A percentile compares a stretch with the other conserved stretches of the same genome.
phyloP scores from a whole-genome alignment of 805 yeast species.

The Grigorovia transvaalensis region DNA sequence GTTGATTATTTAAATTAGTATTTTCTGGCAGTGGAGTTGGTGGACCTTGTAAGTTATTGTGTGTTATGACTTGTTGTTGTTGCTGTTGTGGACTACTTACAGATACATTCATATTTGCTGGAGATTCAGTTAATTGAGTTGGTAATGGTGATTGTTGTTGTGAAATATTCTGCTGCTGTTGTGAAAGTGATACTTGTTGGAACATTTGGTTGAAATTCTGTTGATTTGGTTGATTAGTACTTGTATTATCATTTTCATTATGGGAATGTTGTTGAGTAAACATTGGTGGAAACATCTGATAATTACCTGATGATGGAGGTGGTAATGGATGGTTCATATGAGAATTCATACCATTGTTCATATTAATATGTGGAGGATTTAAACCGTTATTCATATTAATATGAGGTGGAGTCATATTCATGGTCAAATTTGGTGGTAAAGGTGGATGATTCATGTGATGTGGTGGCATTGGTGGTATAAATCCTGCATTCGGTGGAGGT shows the following conservation, averaged over 20 bases:
- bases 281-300: not conserved
- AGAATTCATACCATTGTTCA: not conserved
- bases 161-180: not conserved
- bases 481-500: conserved; percentile 5
- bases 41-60: conserved; percentile 1
- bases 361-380: not conserved
- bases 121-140: not conserved
- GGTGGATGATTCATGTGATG: conserved; percentile 5
- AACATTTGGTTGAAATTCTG: not conserved
- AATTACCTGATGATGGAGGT: not conserved
- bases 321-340: not conserved
- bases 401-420: conserved; percentile 7
- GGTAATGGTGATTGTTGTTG: not conserved
- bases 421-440: conserved; percentile 10
- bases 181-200: not conserved
- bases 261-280: conserved; percentile 10
- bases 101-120: not conserved
- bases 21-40: not conserved
- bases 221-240: not conserved
- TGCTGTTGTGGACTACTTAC: not conserved
- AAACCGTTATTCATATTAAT: not conserved
- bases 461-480: conserved; percentile 10
- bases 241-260: not conserved
- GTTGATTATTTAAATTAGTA: not conserved
- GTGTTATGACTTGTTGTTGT: not conserved